Evolutionary conservation across 164 flowering plant species (phyloP), one percentile per base, ranked within the genome.

Genomic region (Paratinospora sagittata): DNA sequence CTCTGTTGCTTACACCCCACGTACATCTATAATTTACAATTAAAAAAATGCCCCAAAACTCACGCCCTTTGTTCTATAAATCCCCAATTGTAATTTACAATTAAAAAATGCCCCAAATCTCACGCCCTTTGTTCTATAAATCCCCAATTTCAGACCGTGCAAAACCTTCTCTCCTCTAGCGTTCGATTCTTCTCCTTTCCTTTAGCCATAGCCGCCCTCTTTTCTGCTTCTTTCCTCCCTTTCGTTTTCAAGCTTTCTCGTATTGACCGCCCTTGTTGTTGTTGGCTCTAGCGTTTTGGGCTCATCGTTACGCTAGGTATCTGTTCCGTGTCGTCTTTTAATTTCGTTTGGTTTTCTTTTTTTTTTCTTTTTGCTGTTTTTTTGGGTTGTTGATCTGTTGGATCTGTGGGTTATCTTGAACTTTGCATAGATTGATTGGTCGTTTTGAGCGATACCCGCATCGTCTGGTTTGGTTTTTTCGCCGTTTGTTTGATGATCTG

Each of bases 241-340:
- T 23, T 17, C 60, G 24, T 24, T 33, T 19, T 63, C 37, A 24
- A 26, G 3, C 43, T 19, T 49, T 71, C 61, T 70, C 61, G 65
- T 34, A 65, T 57, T 37, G 61, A 6, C 8, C 61, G 23, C n/a
- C 62, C 52, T 26, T 33, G 37, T 30, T n/a, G 26, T 27, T 69
- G 27, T 55, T n/a, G 16, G 45, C n/a, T 13, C 23, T 45, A 10
- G 65, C 27, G 61, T 9, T 12, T 49, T 72, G 37, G 66, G 75
- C 8, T 9, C 64, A 65, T 66, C 49, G 69, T 36, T 72, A 34
- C 27, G 69, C 37, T 52, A 65, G 58, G 70, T 73, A 41, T 45
- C 24, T 45, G 23, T 23, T 57, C 13, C n/a, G 9, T 37, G 16
- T 36, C 36, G 36, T 14, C 34, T 30, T 30, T 30, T 30, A 30